Base-by-base conservation (phyloP, 2,329 filamentous ascomycete species). In the Graphilbum ipis-grandicollis region DNA sequence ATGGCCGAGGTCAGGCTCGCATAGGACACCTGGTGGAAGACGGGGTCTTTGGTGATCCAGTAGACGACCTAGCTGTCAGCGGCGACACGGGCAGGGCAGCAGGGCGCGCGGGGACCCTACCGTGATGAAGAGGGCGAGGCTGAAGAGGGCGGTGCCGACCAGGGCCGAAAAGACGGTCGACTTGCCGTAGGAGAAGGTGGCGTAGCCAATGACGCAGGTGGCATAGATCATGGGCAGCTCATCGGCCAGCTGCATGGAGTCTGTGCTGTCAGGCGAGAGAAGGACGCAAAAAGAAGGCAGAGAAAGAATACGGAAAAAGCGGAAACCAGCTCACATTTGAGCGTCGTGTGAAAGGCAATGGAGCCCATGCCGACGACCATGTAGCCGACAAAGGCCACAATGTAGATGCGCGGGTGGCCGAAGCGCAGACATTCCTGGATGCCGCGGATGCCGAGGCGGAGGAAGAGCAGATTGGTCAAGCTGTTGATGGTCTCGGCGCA, bases 21-120 rank as follows among this genome's bases (percentile, higher is more conserved):
- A 47, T 85, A 92, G 5, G 77, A 78, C 42, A 73, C 75, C 52
- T 92, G 82, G 56, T 92, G 84, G 54, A 92, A 92, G 2, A 71
- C 62, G 0, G 84, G 82, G 44, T 92, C 76, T 51, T 86, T 82
- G 14, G 85, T 72, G 43, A 81, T 73, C 50, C 85, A 79, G 56
- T 93, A 93, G 54, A 39, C 40, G 12, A 43, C 31, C 39, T 44
- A n/a, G 8, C 6, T 17, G 6, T 17, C 9, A 12, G 22, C 33
- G 8, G 10, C 5, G 8, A 31, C 8, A 22, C 12, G 13, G 13
- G 33, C 23, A 35, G 34, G 31, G 1, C 2, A 21, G 17, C 12
- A 12, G 21, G 25, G 7, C n/a, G 2, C 5, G 12, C 10, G 19
- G 28, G 26, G 10, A 23, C 28, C 38, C 12, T 17, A 40, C 63